Base-by-base conservation (phyloP, 2,329 filamentous ascomycete genomes). In the Aspergillus niger region DNA sequence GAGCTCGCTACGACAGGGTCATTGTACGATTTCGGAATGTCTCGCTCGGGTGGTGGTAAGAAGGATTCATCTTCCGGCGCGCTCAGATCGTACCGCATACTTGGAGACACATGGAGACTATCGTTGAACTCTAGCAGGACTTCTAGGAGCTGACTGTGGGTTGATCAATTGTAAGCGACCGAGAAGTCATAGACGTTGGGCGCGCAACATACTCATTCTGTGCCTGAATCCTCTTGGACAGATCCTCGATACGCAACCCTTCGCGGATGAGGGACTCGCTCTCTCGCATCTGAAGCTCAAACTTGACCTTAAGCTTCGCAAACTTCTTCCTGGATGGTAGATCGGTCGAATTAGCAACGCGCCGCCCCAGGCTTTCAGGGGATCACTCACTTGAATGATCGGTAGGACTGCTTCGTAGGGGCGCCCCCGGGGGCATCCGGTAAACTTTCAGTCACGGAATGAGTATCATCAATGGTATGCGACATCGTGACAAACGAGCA, bases 71-170 rank as follows among this genome's bases (percentile, higher is more conserved):
- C 71, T 49, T 69, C 72, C 3, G 76, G 71, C 38, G 75, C 69
- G 59, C 80, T 82, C 59, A 97, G 80, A 70, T 94, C 89, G 78
- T 92, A 89, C 68, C 91, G 90, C 70, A 90, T 86, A 60, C 89
- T 84, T 28, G 86, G 81, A 10, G 91, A 87, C 48, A 98, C 87
- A 73, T 95, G 91, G 20, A 89, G 82, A 47, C 87, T 90, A 55
- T 91, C 87, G 79, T 99, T 99, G 79, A 97, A 85, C 72, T 97
- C 93, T 63, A 96, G 83, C 36, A 98, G 86, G 10, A 97, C 80
- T 69, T 98, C 94, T 57, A 97, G 86, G 36, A 98, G 80, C 75
- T 93, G 92, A 76, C 93, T 97, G 69, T 49, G n/a, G 50, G 36
- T 67, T 57, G 67, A 58, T 57, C 15, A 22, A 47, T 43, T 30